phyloP scores from a whole-genome alignment of 768 basidiomycete genomes.

The Xerocomellus intermedius region DNA sequence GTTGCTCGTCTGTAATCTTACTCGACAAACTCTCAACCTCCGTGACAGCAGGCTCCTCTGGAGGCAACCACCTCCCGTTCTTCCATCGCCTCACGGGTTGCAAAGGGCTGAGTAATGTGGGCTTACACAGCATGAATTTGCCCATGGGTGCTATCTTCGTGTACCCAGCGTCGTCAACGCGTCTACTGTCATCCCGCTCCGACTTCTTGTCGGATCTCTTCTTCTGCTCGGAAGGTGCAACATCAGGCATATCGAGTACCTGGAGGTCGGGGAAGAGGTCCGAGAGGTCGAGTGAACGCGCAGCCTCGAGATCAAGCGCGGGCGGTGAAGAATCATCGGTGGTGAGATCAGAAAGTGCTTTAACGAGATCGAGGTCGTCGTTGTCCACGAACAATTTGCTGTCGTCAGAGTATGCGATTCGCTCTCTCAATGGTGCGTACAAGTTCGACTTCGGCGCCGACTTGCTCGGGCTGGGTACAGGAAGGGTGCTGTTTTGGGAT shows the following conservation, averaged over 20 bases:
- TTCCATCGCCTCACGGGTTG: conserved; percentile 77
- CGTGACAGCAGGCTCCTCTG: conserved; percentile 55
- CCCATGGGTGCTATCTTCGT: conserved; percentile 75
- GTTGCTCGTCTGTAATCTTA: conserved; percentile 47
- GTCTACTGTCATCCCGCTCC: conserved; percentile 65
- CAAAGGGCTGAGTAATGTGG: conserved; percentile 80
- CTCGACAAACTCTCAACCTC: conserved; percentile 36
- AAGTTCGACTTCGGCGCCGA: conserved; percentile 40
- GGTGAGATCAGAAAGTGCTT: conserved; percentile 44
- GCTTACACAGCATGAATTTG: conserved; percentile 76
- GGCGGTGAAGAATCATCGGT: conserved; percentile 22
- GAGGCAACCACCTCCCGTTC: conserved; percentile 58
- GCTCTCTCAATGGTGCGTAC: conserved; percentile 59
- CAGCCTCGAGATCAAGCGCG: conserved; percentile 18
- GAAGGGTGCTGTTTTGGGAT: conserved; percentile 28
- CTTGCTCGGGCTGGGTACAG: conserved; percentile 32
- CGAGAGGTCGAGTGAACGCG: conserved; percentile 48
- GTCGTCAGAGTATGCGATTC: conserved; percentile 46
- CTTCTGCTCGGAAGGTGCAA: conserved; percentile 36
- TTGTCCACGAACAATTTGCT: conserved; percentile 54
- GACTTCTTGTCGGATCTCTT: conserved; percentile 55
- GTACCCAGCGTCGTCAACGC: conserved; percentile 76
- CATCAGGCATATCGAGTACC: conserved; percentile 55
- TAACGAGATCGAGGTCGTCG: conserved; percentile 49
- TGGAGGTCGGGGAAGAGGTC: conserved; percentile 86